Evolutionary conservation across 345 rosid genomes (phyloP), one percentile per base, ranked within the genome.

Genomic region (Punica granatum): DNA sequence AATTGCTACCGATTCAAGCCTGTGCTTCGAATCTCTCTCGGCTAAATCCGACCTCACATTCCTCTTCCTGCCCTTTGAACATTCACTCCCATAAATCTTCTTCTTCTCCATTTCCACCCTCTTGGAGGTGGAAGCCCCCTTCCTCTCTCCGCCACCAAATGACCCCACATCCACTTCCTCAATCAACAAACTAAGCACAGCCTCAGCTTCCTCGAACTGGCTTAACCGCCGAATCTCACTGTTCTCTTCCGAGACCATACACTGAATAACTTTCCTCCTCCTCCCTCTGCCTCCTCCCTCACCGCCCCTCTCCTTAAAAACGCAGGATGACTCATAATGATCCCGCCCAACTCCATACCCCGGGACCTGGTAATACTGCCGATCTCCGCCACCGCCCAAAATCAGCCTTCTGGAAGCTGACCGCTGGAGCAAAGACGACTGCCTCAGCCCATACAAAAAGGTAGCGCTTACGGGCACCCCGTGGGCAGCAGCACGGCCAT

Each of bases 111-210:
- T 73, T 60, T 80, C 80, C 75, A 75, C 78, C 74, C 75, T 84
- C 81, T 70, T 75, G 39, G 64, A 70, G 18, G 67, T 69, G 7
- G 70, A 77, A 75, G 70, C 76, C 77, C 69, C 72, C 2, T 56
- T 70, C 73, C 80, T 76, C 69, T 73, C 77, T 63, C 70, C 61
- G 39, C 60, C 65, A 53, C 69, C 75, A 64, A 73, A 72, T 67
- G 61, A 67, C 54, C 81, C 88, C 66, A 72, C 86, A 61, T 70
- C 58, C 46, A 86, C 30, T 64, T 88, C 89, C 75, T 90, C 96
- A 74, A 90, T 80, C 76, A 93, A 82, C 77, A 93, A 84, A 79
- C 84, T 85, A 71, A 93, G 76, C 66, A 93, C 72, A 51, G 88
- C 88, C 71, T 89, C 95, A 3, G 79, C 86, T 74, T 88, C 90